Base-by-base conservation (phyloP, 768 basidiomycete species). In the Gloeophyllum trabeum region DNA sequence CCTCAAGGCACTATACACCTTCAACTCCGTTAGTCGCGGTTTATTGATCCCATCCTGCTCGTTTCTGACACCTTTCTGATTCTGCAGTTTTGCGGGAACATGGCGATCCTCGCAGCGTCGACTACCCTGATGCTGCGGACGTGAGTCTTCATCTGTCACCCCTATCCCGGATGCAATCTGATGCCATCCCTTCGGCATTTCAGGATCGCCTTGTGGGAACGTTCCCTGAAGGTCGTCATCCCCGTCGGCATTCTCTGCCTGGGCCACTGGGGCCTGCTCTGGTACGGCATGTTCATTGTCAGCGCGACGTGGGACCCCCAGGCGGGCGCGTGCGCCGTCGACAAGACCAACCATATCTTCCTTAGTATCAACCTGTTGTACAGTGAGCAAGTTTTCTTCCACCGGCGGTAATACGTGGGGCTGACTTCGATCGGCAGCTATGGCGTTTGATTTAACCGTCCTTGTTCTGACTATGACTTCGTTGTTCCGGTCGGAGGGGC, bases 161-260 rank as follows among this genome's bases (percentile, higher is more conserved):
- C 32, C 36, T 23, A n/a, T 44, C 16, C 25, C 39, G 35, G 21
- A 25, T 19, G 43, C 20, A 21, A 21, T 14, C 26, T 7, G 14
- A 30, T 47, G n/a, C 13, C 28, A 14, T 21, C 25, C 30, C 46
- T 40, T 52, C 55, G 52, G 48, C 48, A 62, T 54, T 41, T 20
- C 43, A 84, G 79, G 3, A 69, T 84, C 37, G 81, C 81, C 6
- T 65, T 86, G 20, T 86, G 81, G 82, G 72, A 82, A 42, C 71
- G 79, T 36, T 65, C 71, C 42, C 60, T 56, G 21, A 58, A 56
- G n/a, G 61, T 83, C 32, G 55, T 75, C 10, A 50, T 70, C 19
- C 61, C 69, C 16, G 67, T 85, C 30, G 64, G 70, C 19, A 44
- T 70, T 18, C 63, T 83, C 10, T 77, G 73, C 48, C 48, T 79